Conservation (phyloP, 1,139 yeast genomes). For the Kodamaea sp. region DNA sequence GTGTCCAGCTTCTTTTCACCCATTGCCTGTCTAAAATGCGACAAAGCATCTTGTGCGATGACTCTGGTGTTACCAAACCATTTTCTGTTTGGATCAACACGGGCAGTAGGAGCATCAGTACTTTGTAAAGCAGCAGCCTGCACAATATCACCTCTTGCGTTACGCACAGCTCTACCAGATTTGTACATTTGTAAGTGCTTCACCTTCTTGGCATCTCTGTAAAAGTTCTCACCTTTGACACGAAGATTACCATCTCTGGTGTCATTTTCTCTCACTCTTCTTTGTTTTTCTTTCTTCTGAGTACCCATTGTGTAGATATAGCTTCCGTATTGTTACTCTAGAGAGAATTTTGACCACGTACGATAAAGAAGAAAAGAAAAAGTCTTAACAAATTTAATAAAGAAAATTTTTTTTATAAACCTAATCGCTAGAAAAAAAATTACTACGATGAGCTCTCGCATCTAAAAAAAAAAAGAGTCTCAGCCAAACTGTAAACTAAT, state of each 20-base stretch:
- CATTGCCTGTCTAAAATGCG: conserved; percentile 91
- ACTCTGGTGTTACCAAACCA: conserved; percentile 99
- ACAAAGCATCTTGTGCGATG: conserved; percentile 92
- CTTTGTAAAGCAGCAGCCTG: conserved; percentile 88
- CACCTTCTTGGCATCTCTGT: conserved; percentile 90
- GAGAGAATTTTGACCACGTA: not conserved
- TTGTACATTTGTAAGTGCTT: conserved; percentile 90
- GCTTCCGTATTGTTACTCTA: too few species aligned
- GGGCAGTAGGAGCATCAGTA: conserved; percentile 82
- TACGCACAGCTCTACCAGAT: conserved; percentile 81
- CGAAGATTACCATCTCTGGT: conserved; percentile 86
- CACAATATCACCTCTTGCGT: conserved; percentile 82
- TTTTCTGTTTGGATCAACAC: conserved; percentile 93
- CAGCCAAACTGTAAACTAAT: too few species aligned
- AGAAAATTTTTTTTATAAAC: not conserved
- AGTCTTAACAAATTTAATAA: conserved; percentile 1
- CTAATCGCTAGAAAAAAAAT: too few species aligned
- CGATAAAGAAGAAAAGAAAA: not conserved
- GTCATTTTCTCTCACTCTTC: conserved; percentile 80
- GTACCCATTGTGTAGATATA: conserved; percentile 66
- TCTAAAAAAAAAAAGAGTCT: too few species aligned
- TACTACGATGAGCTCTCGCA: too few species aligned
- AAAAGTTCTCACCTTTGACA: conserved; percentile 95
- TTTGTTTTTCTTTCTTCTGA: conserved; percentile 83
- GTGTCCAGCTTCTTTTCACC: conserved; percentile 84